These are phyloP conservation scores for Pleurotus citrinopileatus DNA, from an alignment of 768 basidiomycete species.

Conservation along the genomic window DNA sequence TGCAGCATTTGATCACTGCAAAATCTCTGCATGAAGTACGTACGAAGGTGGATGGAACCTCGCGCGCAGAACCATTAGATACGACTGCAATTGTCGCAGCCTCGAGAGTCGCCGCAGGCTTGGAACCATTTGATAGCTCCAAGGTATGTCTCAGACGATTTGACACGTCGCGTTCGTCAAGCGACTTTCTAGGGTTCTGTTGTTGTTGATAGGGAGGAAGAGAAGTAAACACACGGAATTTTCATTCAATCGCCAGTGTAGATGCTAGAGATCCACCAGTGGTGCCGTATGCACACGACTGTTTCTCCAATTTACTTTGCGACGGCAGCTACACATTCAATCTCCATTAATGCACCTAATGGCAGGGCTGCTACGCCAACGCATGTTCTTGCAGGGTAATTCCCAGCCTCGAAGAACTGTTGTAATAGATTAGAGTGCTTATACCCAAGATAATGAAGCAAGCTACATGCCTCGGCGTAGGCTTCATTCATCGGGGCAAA, in stretches of 20 bases:
- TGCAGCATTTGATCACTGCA: constrained; percentile 79
- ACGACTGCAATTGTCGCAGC: constrained; percentile 85
- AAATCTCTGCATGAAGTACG: too few relatives aligned
- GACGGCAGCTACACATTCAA: constrained; percentile 56
- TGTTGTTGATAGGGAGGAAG: too few relatives aligned
- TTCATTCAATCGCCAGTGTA: too few relatives aligned
- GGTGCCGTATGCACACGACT: too few relatives aligned
- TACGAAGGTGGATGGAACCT: too few relatives aligned
- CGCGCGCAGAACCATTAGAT: constrained; percentile 60
- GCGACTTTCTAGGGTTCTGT: too few relatives aligned
- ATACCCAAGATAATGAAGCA: not conserved
- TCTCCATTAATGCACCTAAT: constrained; percentile 52
- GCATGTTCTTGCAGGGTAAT: constrained; percentile 56
- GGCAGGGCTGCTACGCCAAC: constrained; percentile 55
- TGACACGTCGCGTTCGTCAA: too few relatives aligned
- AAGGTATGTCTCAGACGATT: constrained; percentile 22
- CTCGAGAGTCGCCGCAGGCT: constrained; percentile 69
- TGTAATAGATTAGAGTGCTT: not conserved
- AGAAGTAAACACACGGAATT: too few relatives aligned
- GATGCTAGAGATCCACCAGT: too few relatives aligned
- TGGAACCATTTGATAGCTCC: constrained; percentile 39
- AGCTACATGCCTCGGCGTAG: constrained; percentile 29
- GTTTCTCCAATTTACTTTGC: constrained; percentile 2
- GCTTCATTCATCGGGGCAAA: constrained; percentile 38
- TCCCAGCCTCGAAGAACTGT: constrained; percentile 45